Conservation (phyloP, 2,329 filamentous ascomycete genomes). For the Fusarium temperatum region DNA sequence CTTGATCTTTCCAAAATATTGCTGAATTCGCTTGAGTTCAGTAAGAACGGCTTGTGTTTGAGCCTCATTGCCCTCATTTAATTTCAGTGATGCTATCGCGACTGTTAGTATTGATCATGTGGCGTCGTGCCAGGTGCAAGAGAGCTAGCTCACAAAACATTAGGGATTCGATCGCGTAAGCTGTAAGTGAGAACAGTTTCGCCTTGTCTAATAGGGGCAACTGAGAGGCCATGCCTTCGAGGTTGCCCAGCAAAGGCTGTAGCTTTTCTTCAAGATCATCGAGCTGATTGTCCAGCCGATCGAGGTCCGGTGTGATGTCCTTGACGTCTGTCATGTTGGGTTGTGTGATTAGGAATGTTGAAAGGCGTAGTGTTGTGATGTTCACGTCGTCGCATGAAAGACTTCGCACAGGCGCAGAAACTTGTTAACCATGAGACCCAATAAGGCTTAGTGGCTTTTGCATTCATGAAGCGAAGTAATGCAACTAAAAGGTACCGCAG, state of each 20-base stretch:
- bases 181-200: slow-evolving; percentile 87
- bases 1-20: slow-evolving; percentile 95
- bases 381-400: slow-evolving; percentile 33
- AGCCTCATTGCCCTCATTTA: slow-evolving; percentile 78
- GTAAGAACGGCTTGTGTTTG: slow-evolving; percentile 85
- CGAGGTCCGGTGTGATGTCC: slow-evolving; percentile 73
- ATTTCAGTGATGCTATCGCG: slow-evolving; percentile 70
- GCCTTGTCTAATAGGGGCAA: slow-evolving; percentile 94
- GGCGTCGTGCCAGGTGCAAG: no score
- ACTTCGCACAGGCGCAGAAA: slow-evolving; percentile 30
- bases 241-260: slow-evolving; percentile 73
- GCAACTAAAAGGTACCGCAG: background rate
- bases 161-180: slow-evolving; percentile 90
- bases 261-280: slow-evolving; percentile 80
- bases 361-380: slow-evolving; percentile 14
- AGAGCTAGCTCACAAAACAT: slow-evolving; percentile 73
- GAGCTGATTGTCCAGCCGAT: slow-evolving; percentile 79
- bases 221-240: slow-evolving; percentile 76
- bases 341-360: background rate
- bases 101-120: background rate
- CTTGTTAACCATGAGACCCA: slow-evolving; percentile 25
- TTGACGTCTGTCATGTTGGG: slow-evolving; percentile 53
- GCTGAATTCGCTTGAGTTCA: slow-evolving; percentile 86
- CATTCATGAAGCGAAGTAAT: slow-evolving; percentile 17
- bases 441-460: slow-evolving; percentile 18